Base-by-base conservation (phyloP, 495 filamentous ascomycete genomes). In the Cercophora newfieldiana region DNA sequence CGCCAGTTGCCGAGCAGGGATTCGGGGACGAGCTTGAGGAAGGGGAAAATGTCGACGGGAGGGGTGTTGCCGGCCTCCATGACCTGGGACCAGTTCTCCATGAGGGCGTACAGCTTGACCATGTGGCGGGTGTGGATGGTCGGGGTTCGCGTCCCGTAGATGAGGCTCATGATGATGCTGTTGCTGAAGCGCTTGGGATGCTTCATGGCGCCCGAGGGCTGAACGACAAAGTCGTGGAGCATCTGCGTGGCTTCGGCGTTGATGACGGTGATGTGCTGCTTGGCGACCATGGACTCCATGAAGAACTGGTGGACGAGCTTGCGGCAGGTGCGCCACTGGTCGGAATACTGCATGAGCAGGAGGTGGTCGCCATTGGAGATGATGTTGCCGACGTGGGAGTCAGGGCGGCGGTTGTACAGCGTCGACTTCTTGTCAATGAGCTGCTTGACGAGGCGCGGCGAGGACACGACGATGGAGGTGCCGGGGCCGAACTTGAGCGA, bases 51-150 rank as follows among this genome's bases (percentile, higher is more conserved):
- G 60, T 85, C 82, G 0, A 85, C 79, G 3, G 84, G 83, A 0
- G 84, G 84, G 8, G 80, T 85, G 1, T 79, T 79, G 12, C 83
- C 84, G 0, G 75, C 54, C 63, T 85, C 82, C 67, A 82, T 79
- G 1, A 84, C 67, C 60, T 75, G 64, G 18, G 79, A 77, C 80
- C 79, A 85, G 8, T 77, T 69, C n/a, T 82, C 79, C 80, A 86
- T 80, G 8, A 86, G 33, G 19, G 73, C 24, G 67, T 81, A 83
- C 5, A 86, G 75, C 19, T 76, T 65, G 1, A 62, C 67, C 75
- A 85, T 72, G 66, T 72, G 76, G 25, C 37, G 57, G 10, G 63
- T 73, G 61, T 64, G 16, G 63, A 49, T 59, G 1, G 28, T 50
- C 7, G 77, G 68, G 0, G 78, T 81, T 1, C 82, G 75, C 33